These are phyloP conservation scores for Delphinella strobiligena DNA, from an alignment of 2,329 filamentous ascomycete species.

Conservation along the genomic window DNA sequence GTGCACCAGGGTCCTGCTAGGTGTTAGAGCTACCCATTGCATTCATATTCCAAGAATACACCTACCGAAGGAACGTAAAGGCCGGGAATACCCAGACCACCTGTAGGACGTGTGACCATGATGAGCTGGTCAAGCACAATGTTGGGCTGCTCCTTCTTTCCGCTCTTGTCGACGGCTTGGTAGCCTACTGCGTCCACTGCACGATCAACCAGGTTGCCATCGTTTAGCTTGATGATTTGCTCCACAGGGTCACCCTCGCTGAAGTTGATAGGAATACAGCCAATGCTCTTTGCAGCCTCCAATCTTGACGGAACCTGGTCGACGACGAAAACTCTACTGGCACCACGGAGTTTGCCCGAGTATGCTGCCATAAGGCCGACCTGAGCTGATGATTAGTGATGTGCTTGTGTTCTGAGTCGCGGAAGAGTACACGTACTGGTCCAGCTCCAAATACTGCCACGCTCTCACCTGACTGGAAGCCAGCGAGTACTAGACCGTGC, in stretches of 20 bases:
- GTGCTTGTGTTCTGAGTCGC: background rate
- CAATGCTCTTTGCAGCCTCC: slow-evolving; percentile 48
- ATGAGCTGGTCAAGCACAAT: slow-evolving; percentile 54
- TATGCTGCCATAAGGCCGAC: slow-evolving; percentile 53
- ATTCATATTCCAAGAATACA: too few relatives aligned
- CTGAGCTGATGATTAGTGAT: background rate
- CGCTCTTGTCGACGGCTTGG: slow-evolving; percentile 45
- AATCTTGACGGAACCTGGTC: slow-evolving; percentile 51
- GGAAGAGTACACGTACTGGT: slow-evolving; percentile 32
- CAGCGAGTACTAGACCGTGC: slow-evolving; percentile 45
- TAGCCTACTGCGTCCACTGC: slow-evolving; percentile 56
- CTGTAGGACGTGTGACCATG: slow-evolving; percentile 47
- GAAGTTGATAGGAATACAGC: slow-evolving; percentile 50
- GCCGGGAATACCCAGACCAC: slow-evolving; percentile 50
- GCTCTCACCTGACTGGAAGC: slow-evolving; percentile 49
- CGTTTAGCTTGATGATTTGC: slow-evolving; percentile 47
- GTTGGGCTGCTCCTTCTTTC: slow-evolving; percentile 48
- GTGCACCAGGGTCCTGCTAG: slow-evolving; percentile 45
- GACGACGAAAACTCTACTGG: slow-evolving; percentile 49
- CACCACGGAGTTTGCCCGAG: slow-evolving; percentile 48
- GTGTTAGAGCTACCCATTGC: background rate
- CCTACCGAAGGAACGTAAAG: slow-evolving; percentile 28
- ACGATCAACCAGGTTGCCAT: slow-evolving; percentile 46
- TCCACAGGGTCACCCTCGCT: slow-evolving; percentile 46
- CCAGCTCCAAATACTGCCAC: slow-evolving; percentile 54